Conservation (phyloP, 2,329 filamentous ascomycete genomes). For the Colletotrichum viniferum region DNA sequence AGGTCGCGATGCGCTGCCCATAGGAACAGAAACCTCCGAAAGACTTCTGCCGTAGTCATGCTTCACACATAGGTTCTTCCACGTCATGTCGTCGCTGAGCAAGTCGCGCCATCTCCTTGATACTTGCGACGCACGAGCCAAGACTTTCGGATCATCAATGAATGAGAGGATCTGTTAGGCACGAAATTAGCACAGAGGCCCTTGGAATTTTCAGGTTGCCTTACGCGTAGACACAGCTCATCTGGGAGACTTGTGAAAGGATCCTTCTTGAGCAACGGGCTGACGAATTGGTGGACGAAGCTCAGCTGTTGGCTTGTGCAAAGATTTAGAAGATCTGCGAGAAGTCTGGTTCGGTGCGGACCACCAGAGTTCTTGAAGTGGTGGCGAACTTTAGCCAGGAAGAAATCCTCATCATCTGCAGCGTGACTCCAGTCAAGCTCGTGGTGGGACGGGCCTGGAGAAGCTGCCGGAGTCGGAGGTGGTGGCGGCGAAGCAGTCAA, state of each 20-base stretch:
- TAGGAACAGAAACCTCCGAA: conserved; percentile 47
- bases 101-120: conserved; percentile 93
- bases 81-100: conserved; percentile 94
- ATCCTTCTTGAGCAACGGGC: conserved; percentile 92
- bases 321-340: conserved; percentile 88
- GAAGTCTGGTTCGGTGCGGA: conserved; percentile 76
- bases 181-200: not conserved
- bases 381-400: conserved; percentile 77
- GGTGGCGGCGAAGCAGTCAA: conserved; percentile 66
- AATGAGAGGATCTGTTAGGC: conserved; percentile 81
- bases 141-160: conserved; percentile 93
- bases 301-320: conserved; percentile 95
- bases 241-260: conserved; percentile 92
- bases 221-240: conserved; percentile 87
- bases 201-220: conserved; percentile 28
- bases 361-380: conserved; percentile 81
- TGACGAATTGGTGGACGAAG: conserved; percentile 96
- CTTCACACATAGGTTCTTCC: conserved; percentile 96
- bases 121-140: conserved; percentile 94
- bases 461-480: conserved; percentile 69
- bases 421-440: conserved; percentile 78
- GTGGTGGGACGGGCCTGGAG: conserved; percentile 64
- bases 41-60: conserved; percentile 78
- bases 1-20: conserved; percentile 1
- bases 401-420: conserved; percentile 81